These are phyloP conservation scores for Saccharomycopsis sp. DNA, from an alignment of 805 yeast genomes.

Conservation along the genomic window DNA sequence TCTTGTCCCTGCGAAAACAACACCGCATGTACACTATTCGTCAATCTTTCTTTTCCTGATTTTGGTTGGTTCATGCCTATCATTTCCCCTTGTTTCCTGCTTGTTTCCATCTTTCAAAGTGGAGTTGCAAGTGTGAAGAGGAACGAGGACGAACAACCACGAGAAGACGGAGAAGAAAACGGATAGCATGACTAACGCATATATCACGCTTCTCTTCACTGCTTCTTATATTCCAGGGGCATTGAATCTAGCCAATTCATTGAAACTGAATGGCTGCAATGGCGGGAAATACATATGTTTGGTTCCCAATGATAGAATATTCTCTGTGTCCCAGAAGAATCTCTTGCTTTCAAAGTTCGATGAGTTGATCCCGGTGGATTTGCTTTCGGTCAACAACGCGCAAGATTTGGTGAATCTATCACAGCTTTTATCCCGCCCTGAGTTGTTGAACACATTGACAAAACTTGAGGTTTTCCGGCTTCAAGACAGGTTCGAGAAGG, in stretches of 20 bases:
- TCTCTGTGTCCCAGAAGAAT: neutral
- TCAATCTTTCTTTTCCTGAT: neutral
- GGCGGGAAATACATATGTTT: constrained; percentile 1
- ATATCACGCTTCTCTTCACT: constrained; percentile 43
- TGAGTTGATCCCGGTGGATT: constrained; percentile 12
- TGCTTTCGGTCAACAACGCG: constrained; percentile 1
- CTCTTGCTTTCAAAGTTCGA: constrained; percentile 7
- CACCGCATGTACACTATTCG: neutral
- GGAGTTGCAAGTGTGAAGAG: neutral
- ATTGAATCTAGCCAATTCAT: constrained; percentile 39
- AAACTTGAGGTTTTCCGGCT: constrained; percentile 46
- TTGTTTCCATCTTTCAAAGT: neutral
- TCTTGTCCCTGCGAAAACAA: neutral
- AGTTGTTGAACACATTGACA: constrained; percentile 43
- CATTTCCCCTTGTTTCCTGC: neutral
- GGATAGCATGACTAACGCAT: constrained; percentile 31
- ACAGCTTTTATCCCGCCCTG: constrained; percentile 41
- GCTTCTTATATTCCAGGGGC: constrained; percentile 53
- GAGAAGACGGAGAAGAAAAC: too few relatives aligned
- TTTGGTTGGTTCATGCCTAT: too few relatives aligned
- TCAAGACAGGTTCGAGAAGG: constrained; percentile 32
- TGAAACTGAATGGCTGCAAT: constrained; percentile 23
- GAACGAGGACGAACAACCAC: neutral
- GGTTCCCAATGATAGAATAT: neutral
- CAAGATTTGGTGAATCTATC: constrained; percentile 10